These are phyloP conservation scores for Tolypocladium tundrense DNA, from an alignment of 2,329 filamentous ascomycete species.

Conservation along the genomic window DNA sequence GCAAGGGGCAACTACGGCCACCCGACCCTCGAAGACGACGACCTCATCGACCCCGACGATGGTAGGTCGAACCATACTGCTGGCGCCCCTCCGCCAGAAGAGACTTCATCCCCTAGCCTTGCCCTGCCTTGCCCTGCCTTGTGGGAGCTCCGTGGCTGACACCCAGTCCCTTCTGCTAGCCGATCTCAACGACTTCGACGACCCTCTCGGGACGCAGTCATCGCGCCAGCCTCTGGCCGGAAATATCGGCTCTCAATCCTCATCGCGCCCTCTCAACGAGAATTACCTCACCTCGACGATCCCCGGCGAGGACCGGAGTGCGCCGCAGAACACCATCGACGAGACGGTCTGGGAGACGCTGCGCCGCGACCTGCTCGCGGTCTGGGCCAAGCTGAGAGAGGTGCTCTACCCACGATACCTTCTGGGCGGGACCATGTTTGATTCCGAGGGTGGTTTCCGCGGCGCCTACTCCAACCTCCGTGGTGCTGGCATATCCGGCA, in stretches of 20 bases:
- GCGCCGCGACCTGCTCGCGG: slow-evolving; percentile 77
- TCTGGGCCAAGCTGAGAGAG: slow-evolving; percentile 97
- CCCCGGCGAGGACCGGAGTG: slow-evolving; percentile 83
- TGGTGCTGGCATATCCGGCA: slow-evolving; percentile 46
- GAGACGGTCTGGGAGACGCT: slow-evolving; percentile 97
- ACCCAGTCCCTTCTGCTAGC: slow-evolving; percentile 33
- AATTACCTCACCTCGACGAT: slow-evolving; percentile 82
- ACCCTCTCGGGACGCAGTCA: slow-evolving; percentile 60
- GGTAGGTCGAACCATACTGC: slow-evolving; percentile 34
- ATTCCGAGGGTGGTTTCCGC: slow-evolving; percentile 41
- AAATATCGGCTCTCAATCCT: slow-evolving; percentile 60
- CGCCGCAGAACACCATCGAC: slow-evolving; percentile 88
- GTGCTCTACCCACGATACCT: slow-evolving; percentile 94
- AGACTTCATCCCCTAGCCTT: not conserved
- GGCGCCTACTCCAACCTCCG: slow-evolving; percentile 53
- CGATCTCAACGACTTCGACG: slow-evolving; percentile 86
- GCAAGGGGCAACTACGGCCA: slow-evolving; percentile 49
- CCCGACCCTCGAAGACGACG: slow-evolving; percentile 53
- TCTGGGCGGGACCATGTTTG: slow-evolving; percentile 59
- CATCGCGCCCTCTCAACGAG: slow-evolving; percentile 52
- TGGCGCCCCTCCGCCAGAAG: not conserved
- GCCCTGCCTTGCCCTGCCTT: not conserved
- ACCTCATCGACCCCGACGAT: slow-evolving; percentile 71
- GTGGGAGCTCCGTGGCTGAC: not conserved
- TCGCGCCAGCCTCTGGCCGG: slow-evolving; percentile 74